Percentiles rank a stretch among this genome's conserved stretches.
phyloP scores from a whole-genome alignment of 2,329 filamentous ascomycete genomes.

The Teratosphaeria zuluensis region DNA sequence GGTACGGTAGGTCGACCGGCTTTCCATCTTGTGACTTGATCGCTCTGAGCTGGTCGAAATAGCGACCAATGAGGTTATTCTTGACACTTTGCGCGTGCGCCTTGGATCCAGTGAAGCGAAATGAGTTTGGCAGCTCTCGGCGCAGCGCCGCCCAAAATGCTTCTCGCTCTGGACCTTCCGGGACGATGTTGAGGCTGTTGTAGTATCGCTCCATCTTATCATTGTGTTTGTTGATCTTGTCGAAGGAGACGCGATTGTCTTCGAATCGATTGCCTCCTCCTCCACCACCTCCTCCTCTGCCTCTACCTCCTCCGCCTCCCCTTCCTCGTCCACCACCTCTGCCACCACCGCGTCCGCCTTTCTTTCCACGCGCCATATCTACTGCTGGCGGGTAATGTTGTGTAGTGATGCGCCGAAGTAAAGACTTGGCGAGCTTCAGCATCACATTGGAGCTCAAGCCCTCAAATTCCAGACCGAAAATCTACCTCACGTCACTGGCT shows the following conservation, averaged over 20 bases:
- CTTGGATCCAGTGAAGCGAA: conserved; percentile 93
- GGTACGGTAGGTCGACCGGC: conserved; percentile 68
- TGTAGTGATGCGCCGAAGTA: neutral
- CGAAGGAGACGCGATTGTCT: conserved; percentile 37
- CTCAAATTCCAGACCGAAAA: neutral
- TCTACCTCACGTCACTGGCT: neutral
- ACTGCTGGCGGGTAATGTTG: neutral
- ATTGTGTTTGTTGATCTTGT: conserved; percentile 66
- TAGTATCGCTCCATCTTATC: conserved; percentile 82
- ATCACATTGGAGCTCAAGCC: neutral
- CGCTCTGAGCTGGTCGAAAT: conserved; percentile 80
- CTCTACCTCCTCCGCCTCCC: conserved; percentile 14
- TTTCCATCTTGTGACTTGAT: conserved; percentile 64
- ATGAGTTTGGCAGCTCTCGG: conserved; percentile 88
- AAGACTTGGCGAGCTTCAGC: neutral
- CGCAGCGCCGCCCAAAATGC: conserved; percentile 77
- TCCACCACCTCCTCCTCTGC: conserved; percentile 16
- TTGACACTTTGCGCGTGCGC: conserved; percentile 90
- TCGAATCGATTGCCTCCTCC: conserved; percentile 16
- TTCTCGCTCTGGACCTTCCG: conserved; percentile 61
- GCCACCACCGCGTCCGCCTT: conserved; percentile 11
- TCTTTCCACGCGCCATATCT: conserved; percentile 3
- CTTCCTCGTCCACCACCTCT: conserved; percentile 12
- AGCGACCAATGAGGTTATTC: conserved; percentile 74
- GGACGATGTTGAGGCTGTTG: conserved; percentile 63